Percentiles rank a stretch among this genome's conserved stretches.
These are phyloP conservation scores for Hypoxylon perforatum DNA, from an alignment of 495 filamentous ascomycete genomes.

Conservation along the genomic window DNA sequence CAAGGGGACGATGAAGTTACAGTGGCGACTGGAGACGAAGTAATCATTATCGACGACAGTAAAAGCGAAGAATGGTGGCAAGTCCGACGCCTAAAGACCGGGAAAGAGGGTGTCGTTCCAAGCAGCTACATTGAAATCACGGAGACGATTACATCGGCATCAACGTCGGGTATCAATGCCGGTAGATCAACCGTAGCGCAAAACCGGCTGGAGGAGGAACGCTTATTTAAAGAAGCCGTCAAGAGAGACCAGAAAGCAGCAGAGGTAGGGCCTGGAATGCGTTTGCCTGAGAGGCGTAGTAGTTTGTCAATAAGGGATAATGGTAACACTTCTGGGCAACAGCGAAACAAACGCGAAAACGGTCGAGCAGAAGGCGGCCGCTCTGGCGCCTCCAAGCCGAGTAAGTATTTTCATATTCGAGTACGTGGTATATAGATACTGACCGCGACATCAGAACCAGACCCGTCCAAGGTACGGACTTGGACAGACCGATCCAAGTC, in stretches of 20 bases:
- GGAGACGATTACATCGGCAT: conserved; percentile 63
- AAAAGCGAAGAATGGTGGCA: conserved; percentile 99
- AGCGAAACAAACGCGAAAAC: conserved; percentile 78
- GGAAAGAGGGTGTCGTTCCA: conserved; percentile 96
- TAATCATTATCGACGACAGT: conserved; percentile 86
- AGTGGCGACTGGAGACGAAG: conserved; percentile 88
- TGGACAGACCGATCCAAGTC: conserved; percentile 96
- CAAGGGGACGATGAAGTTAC: conserved; percentile 98
- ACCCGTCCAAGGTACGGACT: conserved; percentile 81
- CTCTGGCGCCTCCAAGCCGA: conserved; percentile 70
- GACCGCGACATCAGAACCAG: conserved; percentile 71
- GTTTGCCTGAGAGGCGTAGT: conserved; percentile 74
- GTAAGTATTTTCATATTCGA: conserved; percentile 62
- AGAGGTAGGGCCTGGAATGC: conserved; percentile 82
- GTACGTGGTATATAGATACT: neutral
- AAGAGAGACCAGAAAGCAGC: conserved; percentile 69
- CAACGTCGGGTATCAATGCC: conserved; percentile 67
- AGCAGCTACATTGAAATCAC: conserved; percentile 94
- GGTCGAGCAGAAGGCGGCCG: conserved; percentile 59
- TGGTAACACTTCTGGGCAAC: conserved; percentile 70
- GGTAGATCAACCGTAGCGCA: conserved; percentile 80
- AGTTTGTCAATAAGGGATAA: conserved; percentile 67
- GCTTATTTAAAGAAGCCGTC: conserved; percentile 79
- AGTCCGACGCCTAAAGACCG: conserved; percentile 88
- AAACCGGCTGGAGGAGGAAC: conserved; percentile 84